phyloP scores from a whole-genome alignment of 306 rosid genomes.

The Trifolium subterraneum region DNA sequence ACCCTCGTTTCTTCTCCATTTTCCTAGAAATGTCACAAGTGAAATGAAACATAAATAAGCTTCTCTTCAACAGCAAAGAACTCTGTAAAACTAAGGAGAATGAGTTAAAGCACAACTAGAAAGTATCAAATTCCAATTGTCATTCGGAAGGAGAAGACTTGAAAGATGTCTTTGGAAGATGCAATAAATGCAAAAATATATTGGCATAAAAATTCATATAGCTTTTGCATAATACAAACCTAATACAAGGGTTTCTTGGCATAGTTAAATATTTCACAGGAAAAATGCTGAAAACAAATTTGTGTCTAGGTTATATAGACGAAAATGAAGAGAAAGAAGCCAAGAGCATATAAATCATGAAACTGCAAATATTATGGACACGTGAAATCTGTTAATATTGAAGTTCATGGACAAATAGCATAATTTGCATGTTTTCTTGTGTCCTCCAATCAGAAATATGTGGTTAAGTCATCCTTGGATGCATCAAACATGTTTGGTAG shows the following conservation, averaged over 20 bases:
- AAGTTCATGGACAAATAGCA: slow-evolving; percentile 29
- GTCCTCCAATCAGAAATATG: slow-evolving; percentile 16
- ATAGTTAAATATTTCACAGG: background rate
- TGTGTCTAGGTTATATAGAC: slow-evolving; percentile 7
- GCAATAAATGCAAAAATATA: background rate
- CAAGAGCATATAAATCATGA: slow-evolving; percentile 9
- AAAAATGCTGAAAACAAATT: slow-evolving; percentile 8
- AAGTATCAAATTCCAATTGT: slow-evolving; percentile 26
- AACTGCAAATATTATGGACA: slow-evolving; percentile 9
- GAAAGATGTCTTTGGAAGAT: slow-evolving; percentile 18
- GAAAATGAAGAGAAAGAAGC: slow-evolving; percentile 19
- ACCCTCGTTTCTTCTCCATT: slow-evolving; percentile 62
- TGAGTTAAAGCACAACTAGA: slow-evolving; percentile 20
- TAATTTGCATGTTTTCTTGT: slow-evolving; percentile 8
- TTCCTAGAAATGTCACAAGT: slow-evolving; percentile 57
- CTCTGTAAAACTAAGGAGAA: slow-evolving; percentile 22
- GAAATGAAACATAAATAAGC: slow-evolving; percentile 38
- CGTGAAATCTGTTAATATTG: slow-evolving; percentile 11
- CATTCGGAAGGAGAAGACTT: background rate
- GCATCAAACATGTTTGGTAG: slow-evolving; percentile 10
- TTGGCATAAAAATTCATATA: slow-evolving; percentile 15
- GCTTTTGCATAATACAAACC: slow-evolving; percentile 15
- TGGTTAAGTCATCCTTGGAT: slow-evolving; percentile 19
- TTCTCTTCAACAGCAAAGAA: slow-evolving; percentile 21
- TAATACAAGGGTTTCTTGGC: background rate